These are phyloP conservation scores for Elongisporangium prolatum DNA, from an alignment of 352 stramenopile species.

Conservation along the genomic window DNA sequence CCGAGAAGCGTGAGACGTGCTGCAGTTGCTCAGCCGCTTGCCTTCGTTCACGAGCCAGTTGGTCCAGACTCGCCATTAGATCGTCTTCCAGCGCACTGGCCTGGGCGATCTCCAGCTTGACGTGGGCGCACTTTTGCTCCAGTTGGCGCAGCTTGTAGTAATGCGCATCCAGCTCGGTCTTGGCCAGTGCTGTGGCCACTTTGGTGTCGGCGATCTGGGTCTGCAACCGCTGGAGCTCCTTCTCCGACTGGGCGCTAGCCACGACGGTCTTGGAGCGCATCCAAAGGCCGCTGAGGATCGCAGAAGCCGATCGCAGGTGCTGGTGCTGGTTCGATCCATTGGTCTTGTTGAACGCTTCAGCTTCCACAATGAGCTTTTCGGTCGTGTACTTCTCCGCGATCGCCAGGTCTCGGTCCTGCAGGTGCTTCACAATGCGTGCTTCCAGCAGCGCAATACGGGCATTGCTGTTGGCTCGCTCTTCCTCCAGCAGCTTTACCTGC, in stretches of 20 bases:
- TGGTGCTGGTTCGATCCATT: conserved; percentile 11
- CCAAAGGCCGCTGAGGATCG: conserved; percentile 9
- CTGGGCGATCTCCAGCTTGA: conserved; percentile 68
- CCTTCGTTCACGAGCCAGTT: conserved; percentile 36
- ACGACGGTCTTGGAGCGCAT: conserved; percentile 8
- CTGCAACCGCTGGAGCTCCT: conserved; percentile 58
- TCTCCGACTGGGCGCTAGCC: conserved; percentile 24
- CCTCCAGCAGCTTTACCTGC: conserved; percentile 29
- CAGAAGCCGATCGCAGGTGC: conserved; percentile 12
- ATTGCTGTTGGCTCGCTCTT: conserved; percentile 34
- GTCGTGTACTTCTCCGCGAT: conserved; percentile 72
- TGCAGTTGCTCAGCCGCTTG: conserved; percentile 48
- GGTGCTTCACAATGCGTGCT: conserved; percentile 65
- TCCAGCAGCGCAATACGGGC: conserved; percentile 59
- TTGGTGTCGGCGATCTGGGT: conserved; percentile 67
- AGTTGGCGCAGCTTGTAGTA: conserved; percentile 54
- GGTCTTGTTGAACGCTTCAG: conserved; percentile 44
- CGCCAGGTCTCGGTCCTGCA: conserved; percentile 63
- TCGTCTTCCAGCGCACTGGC: conserved; percentile 61
- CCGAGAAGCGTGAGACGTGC: conserved; percentile 54
- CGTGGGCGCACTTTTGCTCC: conserved; percentile 45
- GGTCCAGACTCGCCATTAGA: conserved; percentile 44
- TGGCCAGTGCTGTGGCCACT: conserved; percentile 45
- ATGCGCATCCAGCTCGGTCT: conserved; percentile 53
- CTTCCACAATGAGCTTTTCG: conserved; percentile 57